These are phyloP conservation scores for Diaporthe citri DNA, from an alignment of 2,329 filamentous ascomycete genomes.

Conservation along the genomic window DNA sequence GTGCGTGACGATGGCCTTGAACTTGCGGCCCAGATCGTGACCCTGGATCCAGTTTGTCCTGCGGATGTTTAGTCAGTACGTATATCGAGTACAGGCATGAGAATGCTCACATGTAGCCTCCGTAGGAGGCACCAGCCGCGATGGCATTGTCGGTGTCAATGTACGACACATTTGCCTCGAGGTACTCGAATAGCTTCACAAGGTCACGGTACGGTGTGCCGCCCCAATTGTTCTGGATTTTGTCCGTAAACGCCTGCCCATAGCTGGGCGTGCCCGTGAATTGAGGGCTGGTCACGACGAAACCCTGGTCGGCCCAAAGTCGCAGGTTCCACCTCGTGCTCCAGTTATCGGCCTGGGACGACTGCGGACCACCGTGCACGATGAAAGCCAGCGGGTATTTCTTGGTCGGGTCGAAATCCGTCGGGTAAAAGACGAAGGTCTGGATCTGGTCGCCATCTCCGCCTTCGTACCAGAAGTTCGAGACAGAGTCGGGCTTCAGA, in stretches of 20 bases:
- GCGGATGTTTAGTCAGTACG: not conserved
- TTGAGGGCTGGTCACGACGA: conserved; percentile 67
- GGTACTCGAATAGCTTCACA: conserved; percentile 65
- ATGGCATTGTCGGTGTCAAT: conserved; percentile 65
- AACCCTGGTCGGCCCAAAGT: conserved; percentile 68
- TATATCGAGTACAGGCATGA: conserved; percentile 8
- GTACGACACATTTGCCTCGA: conserved; percentile 62
- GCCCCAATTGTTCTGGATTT: conserved; percentile 64
- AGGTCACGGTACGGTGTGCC: conserved; percentile 67
- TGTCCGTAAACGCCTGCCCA: conserved; percentile 66
- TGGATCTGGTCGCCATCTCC: conserved; percentile 47
- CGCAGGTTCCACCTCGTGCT: conserved; percentile 67
- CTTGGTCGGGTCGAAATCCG: conserved; percentile 51
- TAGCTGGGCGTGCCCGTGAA: conserved; percentile 67
- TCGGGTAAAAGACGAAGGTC: conserved; percentile 50
- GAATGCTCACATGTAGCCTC: conserved; percentile 63
- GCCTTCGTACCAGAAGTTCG: conserved; percentile 52
- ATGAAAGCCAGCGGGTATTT: conserved; percentile 67
- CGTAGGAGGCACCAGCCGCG: conserved; percentile 65
- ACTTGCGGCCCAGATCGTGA: conserved; percentile 65
- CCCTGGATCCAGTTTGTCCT: conserved; percentile 60
- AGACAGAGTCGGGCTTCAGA: conserved; percentile 48
- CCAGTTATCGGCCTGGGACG: conserved; percentile 65
- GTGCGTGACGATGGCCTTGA: conserved; percentile 69
- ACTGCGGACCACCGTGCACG: conserved; percentile 66